phyloP scores from a whole-genome alignment of 495 filamentous ascomycete genomes.

The Evernia prunastri region DNA sequence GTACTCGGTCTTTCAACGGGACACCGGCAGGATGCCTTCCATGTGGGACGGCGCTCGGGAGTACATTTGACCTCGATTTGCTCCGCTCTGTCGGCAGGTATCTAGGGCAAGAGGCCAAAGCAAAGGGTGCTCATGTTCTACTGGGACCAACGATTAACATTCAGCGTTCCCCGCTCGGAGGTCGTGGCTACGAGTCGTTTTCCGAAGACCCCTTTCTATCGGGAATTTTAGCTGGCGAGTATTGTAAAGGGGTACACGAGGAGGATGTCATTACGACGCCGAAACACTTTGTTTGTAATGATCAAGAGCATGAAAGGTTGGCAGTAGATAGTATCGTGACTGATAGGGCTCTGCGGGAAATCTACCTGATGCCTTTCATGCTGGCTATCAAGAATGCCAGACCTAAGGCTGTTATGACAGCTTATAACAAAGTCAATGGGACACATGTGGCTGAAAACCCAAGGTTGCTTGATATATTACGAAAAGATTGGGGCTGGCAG shows the following conservation, averaged over 20 bases:
- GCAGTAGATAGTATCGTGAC: constrained; percentile 61
- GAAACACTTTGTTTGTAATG: constrained; percentile 81
- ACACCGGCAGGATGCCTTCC: constrained; percentile 62
- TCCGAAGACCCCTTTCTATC: constrained; percentile 72
- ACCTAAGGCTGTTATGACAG: constrained; percentile 65
- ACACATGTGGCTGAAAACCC: constrained; percentile 62
- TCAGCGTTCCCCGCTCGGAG: constrained; percentile 68
- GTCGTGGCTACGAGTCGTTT: constrained; percentile 72
- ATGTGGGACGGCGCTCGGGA: constrained; percentile 61
- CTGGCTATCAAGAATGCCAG: constrained; percentile 58
- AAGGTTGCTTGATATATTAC: constrained; percentile 55
- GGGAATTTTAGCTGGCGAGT: constrained; percentile 57
- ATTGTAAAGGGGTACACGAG: constrained; percentile 63
- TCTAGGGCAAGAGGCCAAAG: constrained; percentile 62
- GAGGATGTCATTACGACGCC: constrained; percentile 62
- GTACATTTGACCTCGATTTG: constrained; percentile 63
- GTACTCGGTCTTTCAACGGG: constrained; percentile 68
- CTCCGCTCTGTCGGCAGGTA: constrained; percentile 52
- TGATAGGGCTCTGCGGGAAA: constrained; percentile 65
- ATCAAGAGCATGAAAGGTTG: constrained; percentile 67
- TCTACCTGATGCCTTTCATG: constrained; percentile 71
- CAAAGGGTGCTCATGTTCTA: constrained; percentile 64
- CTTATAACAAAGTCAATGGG: constrained; percentile 71
- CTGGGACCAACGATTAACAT: constrained; percentile 75
- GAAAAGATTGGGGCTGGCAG: constrained; percentile 62